Evolutionary conservation across 768 basidiomycete genomes (phyloP), one percentile per base, ranked within the genome.

Genomic region (Pisolithus marmoratus): DNA sequence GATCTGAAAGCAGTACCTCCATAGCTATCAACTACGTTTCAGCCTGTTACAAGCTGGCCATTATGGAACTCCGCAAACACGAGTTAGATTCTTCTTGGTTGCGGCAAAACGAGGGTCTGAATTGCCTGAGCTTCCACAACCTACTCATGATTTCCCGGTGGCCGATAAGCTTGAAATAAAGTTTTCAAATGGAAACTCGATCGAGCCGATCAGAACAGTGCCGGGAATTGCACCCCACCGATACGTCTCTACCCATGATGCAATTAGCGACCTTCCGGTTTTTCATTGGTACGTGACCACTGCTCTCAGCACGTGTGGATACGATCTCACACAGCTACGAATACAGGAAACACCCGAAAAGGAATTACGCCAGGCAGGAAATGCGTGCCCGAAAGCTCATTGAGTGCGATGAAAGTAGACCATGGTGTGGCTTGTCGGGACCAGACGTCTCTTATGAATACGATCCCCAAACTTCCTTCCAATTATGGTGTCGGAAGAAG

Each of bases 211-310:
- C 17, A 70, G 68, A 12, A 72, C 74, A 0, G 60, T 66, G 4
- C 53, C 58, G 20, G 87, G 87, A 0, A 74, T 72, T 2, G 83
- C 82, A 1, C 77, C 79, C 0, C 80, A 84, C 61, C 71, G 69
- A 8, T 72, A 72, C 56, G 79, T 90, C 20, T 78, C 80, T 0
- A 76, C 90, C 38, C 76, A 79, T 20, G 87, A 90, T 61, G 87
- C 89, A 1, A 88, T 91, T 46, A 70, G 75, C 3, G 90, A 92
- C 62, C 70, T 92, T 8, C 82, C 79, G 3, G 74, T 65, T 4
- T 92, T 85, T 63, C 84, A 92, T 51, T 91, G 87, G 90, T 88
- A 61, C 8, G 72, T 2, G 14, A 45, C 27, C 29, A 37, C 19
- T 6, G 17, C 4, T 19, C 2, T 42, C 5, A 8, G 12, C 17